These are phyloP conservation scores for Wallemia mellicola DNA, from an alignment of 1,284 basidiomycete species.

Conservation along the genomic window DNA sequence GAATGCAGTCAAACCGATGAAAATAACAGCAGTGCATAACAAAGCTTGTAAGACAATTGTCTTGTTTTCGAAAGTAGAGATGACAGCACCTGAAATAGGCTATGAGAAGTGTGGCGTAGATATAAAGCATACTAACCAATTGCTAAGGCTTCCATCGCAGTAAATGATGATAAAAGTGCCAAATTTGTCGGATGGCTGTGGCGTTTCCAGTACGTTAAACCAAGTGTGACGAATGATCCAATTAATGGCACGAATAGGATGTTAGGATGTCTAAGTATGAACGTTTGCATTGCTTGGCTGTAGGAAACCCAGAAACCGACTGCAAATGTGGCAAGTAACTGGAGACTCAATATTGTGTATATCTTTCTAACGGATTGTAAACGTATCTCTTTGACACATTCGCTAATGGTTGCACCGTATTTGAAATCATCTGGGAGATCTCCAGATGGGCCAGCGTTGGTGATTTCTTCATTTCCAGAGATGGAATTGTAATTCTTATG, in stretches of 20 bases:
- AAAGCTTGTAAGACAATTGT: constrained; percentile 16
- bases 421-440: not conserved
- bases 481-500: not conserved
- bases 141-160: constrained; percentile 9
- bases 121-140: no score
- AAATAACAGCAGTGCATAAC: constrained; percentile 15
- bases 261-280: not conserved
- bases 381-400: constrained; percentile 5
- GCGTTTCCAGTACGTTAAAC: constrained; percentile 13
- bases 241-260: not conserved
- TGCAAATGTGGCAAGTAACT: constrained; percentile 5
- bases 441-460: not conserved
- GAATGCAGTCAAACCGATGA: constrained; percentile 16
- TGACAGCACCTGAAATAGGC: no score
- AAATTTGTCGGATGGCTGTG: constrained; percentile 16
- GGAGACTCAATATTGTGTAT: constrained; percentile 8
- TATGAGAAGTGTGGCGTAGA: no score
- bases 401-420: not conserved
- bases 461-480: not conserved
- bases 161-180: constrained; percentile 13
- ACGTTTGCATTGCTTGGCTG: not conserved
- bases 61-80: constrained; percentile 12
- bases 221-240: constrained; percentile 4
- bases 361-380: constrained; percentile 10
- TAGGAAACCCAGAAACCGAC: not conserved